These are phyloP conservation scores for Solanum pennellii DNA, from an alignment of 257 asterid species.

Conservation along the genomic window DNA sequence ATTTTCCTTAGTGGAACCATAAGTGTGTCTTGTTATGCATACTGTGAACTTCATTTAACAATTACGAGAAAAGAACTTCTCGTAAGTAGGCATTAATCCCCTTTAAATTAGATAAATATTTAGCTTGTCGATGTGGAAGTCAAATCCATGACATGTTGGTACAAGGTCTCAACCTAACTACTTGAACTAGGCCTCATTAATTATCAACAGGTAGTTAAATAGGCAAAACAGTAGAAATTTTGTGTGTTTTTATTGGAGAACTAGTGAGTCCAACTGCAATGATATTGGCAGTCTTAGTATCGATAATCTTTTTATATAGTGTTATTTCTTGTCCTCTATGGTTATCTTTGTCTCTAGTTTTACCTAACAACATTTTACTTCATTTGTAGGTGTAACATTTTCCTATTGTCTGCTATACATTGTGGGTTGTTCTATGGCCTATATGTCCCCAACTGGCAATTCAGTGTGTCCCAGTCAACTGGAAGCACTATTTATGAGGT, in stretches of 20 bases:
- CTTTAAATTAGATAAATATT: not conserved
- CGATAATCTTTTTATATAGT: not conserved
- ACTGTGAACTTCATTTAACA: no score
- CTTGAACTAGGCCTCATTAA: not conserved
- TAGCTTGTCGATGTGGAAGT: not conserved
- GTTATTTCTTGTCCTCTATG: not conserved
- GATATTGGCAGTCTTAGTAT: not conserved
- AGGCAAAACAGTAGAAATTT: not conserved
- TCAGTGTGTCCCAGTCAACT: conserved; percentile 22
- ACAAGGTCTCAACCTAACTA: not conserved
- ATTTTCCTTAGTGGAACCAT: not conserved
- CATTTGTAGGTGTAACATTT: conserved; percentile 37
- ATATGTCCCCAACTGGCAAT: conserved; percentile 72
- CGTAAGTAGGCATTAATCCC: not conserved
- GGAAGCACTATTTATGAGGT: conserved; percentile 31
- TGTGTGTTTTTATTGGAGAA: not conserved
- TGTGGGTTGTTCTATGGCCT: conserved; percentile 53
- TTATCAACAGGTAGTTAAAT: not conserved
- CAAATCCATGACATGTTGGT: not conserved
- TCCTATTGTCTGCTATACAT: conserved; percentile 35
- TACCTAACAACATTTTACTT: not conserved
- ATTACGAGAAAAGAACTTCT: no score
- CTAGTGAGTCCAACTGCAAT: not conserved
- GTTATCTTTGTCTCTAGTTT: not conserved
- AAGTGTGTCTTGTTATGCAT: no score